Conservation (phyloP, 2,329 filamentous ascomycete species). For the Paramyrothecium sp. region DNA sequence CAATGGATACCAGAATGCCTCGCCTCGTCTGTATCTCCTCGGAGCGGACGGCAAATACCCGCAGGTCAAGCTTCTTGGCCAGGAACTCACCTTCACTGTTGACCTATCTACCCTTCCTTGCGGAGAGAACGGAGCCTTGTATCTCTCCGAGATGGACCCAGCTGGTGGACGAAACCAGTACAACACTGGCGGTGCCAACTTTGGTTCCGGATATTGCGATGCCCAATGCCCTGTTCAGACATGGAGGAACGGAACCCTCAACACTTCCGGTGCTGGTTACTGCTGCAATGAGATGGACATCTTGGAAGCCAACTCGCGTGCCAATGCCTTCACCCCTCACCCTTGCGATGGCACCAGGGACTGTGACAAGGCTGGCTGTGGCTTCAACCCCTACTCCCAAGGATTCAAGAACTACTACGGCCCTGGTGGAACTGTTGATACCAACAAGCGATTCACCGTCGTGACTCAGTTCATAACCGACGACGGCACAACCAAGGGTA, state of each 20-base stretch:
- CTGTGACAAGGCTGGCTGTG: conserved; percentile 31
- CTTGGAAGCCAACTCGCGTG: conserved; percentile 38
- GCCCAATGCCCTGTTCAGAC: conserved; percentile 37
- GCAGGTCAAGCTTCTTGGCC: conserved; percentile 53
- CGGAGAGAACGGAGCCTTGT: conserved; percentile 62
- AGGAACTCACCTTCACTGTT: conserved; percentile 62
- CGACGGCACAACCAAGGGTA: conserved; percentile 17
- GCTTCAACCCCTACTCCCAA: conserved; percentile 29
- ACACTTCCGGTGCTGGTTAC: conserved; percentile 21
- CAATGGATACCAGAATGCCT: conserved; percentile 13
- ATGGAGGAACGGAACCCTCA: conserved; percentile 3
- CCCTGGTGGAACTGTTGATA: conserved; percentile 40
- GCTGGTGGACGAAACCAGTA: neutral
- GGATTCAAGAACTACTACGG: conserved; percentile 26
- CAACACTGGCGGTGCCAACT: conserved; percentile 47
- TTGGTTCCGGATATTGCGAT: conserved; percentile 58
- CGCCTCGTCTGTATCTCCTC: conserved; percentile 53
- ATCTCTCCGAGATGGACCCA: conserved; percentile 62
- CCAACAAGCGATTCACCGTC: conserved; percentile 33
- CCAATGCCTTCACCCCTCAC: conserved; percentile 37
- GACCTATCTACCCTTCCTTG: conserved; percentile 61
- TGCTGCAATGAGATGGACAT: conserved; percentile 46
- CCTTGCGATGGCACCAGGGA: conserved; percentile 34
- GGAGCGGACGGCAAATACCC: conserved; percentile 50
- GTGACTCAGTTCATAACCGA: conserved; percentile 43